Percentiles rank a stretch among this genome's conserved stretches.
These are phyloP conservation scores for Pseudogymnoascus sp. DNA, from an alignment of 2,329 filamentous ascomycete genomes.

Conservation along the genomic window DNA sequence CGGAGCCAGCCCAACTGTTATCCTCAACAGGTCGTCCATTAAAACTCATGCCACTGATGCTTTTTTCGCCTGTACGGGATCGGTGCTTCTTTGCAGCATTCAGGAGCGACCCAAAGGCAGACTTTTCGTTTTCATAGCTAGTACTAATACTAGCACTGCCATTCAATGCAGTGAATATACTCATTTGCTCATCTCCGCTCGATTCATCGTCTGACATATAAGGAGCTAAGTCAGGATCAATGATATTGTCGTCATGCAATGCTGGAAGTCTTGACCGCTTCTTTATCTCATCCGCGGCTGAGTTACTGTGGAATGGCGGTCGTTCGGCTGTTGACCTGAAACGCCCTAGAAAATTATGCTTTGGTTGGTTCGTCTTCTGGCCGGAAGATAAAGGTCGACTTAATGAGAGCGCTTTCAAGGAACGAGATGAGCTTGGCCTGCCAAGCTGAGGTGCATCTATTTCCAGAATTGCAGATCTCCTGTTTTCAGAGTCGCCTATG, in stretches of 20 bases:
- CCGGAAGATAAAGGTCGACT: conserved; percentile 67
- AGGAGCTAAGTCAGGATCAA: conserved; percentile 88
- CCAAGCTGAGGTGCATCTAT: conserved; percentile 77
- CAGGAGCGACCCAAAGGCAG: conserved; percentile 62
- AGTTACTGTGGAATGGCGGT: conserved; percentile 76
- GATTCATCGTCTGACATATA: conserved; percentile 94
- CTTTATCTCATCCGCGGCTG: conserved; percentile 55
- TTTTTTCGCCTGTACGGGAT: conserved; percentile 64
- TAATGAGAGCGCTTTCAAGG: conserved; percentile 63
- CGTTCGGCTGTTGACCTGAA: conserved; percentile 68
- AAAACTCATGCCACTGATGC: conserved; percentile 60
- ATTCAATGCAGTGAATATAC: conserved; percentile 70
- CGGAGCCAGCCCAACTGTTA: conserved; percentile 44
- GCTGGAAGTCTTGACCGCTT: conserved; percentile 66
- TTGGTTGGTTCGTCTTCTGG: conserved; percentile 81
- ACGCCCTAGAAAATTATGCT: conserved; percentile 72
- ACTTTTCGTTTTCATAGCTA: conserved; percentile 65
- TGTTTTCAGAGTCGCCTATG: conserved; percentile 66
- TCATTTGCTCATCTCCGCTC: conserved; percentile 86
- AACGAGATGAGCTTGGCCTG: conserved; percentile 89
- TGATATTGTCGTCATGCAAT: conserved; percentile 98
- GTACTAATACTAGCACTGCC: conserved; percentile 54
- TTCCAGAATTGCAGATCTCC: conserved; percentile 82
- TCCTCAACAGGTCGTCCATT: conserved; percentile 60
- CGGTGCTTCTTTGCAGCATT: conserved; percentile 69